phyloP scores from a whole-genome alignment of 441 rosid species.

The Erysimum cheiri region DNA sequence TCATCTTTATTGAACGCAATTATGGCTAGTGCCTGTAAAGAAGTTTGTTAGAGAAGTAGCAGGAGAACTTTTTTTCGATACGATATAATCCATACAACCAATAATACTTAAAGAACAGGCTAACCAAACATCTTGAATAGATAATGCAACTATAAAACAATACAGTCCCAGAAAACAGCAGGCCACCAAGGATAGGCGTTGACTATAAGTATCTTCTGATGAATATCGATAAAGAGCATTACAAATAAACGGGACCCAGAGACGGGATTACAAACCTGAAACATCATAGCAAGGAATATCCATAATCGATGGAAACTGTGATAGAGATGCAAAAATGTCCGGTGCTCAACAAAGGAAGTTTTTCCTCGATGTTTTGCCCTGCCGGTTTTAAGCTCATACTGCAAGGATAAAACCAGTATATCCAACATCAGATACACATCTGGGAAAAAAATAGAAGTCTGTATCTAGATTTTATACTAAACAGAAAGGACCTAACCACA shows the following conservation, averaged over 20 bases:
- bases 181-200: slow-evolving; percentile 25
- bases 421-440: slow-evolving; percentile 29
- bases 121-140: slow-evolving; percentile 19
- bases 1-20: slow-evolving; percentile 77
- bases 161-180: slow-evolving; percentile 9
- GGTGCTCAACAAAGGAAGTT: slow-evolving; percentile 98
- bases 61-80: slow-evolving; percentile 11
- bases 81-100: slow-evolving; percentile 1
- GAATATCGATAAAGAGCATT: not conserved
- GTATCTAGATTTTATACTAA: slow-evolving; percentile 20
- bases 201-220: slow-evolving; percentile 12
- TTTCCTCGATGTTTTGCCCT: slow-evolving; percentile 79
- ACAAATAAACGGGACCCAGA: slow-evolving; percentile 28
- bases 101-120: slow-evolving; percentile 17
- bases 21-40: slow-evolving; percentile 77
- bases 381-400: slow-evolving; percentile 74
- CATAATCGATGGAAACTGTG: slow-evolving; percentile 99
- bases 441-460: slow-evolving; percentile 1
- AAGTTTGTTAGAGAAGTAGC: slow-evolving; percentile 35
- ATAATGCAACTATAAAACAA: slow-evolving; percentile 21
- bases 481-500: slow-evolving; percentile 17
- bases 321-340: slow-evolving; percentile 95
- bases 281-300: slow-evolving; percentile 98
- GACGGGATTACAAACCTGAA: slow-evolving; percentile 71
- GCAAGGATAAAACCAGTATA: slow-evolving; percentile 40